Evolutionary conservation across 495 filamentous ascomycete genomes (phyloP), one percentile per base, ranked within the genome.

Genomic region (Daldinia loculata): DNA sequence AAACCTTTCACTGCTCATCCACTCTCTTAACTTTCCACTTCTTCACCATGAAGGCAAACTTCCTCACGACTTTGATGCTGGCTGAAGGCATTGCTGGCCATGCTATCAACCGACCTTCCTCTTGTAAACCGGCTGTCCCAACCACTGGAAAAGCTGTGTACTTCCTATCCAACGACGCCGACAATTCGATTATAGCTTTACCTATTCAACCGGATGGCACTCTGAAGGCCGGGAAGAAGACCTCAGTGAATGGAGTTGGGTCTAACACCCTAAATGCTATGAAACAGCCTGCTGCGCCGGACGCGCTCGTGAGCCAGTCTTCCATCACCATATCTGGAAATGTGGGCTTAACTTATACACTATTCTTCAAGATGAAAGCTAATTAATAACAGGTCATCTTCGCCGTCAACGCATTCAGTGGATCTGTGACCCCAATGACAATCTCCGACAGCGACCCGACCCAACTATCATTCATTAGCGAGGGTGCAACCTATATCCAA

Each of bases 381-480:
- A 32, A 71, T 32, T 3, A 9, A 27, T 0, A 52, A n/a, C 56
- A 85, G 82, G 39, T 63, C 60, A 60, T 89, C 32, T 87, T 89
- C 59, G 86, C 84, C 24, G 86, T 89, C 39, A 89, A 89, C 75
- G 77, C 88, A n/a, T 87, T 87, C 34, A 88, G 84, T 39, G 86
- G 89, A 72, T 84, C 85, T 2, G 43, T 88, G 2, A 82, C 80
- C 63, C 84, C 88, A 83, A 77, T 90, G 48, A 64, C 75, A 53
- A 89, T 90, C 75, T 74, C 74, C 22, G 57, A 75, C 0, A 15
- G 66, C 5, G 75, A 89, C 70, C 82, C 87, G 4, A 83, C 80
- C 26, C 63, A 80, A 8, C 72, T 88, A 38, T 78, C 75, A 38
- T 78, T 76, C 0, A 53, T 80, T n/a, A 61, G 86, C 29, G 85